A percentile compares a stretch with the other conserved stretches of the same genome.
Conservation (phyloP, 1,139 yeast species). For the Saccharomycopsis crataegensis region DNA sequence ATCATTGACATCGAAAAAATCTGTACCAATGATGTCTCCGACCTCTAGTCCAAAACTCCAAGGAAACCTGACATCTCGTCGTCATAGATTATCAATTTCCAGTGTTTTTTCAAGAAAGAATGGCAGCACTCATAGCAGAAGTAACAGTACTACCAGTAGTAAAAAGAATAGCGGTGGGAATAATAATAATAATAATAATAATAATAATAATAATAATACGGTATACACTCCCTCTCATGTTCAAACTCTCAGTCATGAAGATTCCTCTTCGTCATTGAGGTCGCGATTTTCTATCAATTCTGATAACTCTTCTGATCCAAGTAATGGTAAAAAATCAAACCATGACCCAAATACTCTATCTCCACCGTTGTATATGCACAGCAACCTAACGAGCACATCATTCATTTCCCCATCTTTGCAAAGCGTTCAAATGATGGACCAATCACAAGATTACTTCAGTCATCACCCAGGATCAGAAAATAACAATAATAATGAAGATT, state of each 20-base stretch:
- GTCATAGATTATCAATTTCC: conserved; percentile 5
- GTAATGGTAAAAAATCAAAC: not conserved
- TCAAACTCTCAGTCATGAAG: conserved; percentile 3
- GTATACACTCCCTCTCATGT: conserved; percentile 14
- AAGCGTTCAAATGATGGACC: not conserved
- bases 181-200: no score
- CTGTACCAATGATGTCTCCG: conserved; percentile 15
- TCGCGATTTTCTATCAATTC: conserved; percentile 1
- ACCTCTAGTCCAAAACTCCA: not conserved
- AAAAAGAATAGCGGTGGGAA: conserved; percentile 1
- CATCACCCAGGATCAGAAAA: not conserved
- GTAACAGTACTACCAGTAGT: not conserved
- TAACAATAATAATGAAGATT: not conserved
- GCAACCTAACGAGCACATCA: conserved; percentile 9
- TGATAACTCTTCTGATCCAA: not conserved
- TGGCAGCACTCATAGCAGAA: conserved; percentile 2
- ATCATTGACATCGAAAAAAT: conserved; percentile 11
- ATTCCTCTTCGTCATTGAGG: conserved; percentile 2
- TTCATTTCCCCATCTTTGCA: conserved; percentile 23
- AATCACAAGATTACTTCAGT: conserved; percentile 2
- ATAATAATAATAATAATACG: conserved; percentile 9
- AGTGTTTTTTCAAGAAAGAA: conserved; percentile 6
- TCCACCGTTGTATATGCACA: conserved; percentile 1
- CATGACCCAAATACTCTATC: not conserved
- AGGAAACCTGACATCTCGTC: not conserved